Percentiles rank a stretch among this genome's conserved stretches.
Evolutionary conservation across 495 filamentous ascomycete species (phyloP).

Genomic region (Aspergillus panamensis): DNA sequence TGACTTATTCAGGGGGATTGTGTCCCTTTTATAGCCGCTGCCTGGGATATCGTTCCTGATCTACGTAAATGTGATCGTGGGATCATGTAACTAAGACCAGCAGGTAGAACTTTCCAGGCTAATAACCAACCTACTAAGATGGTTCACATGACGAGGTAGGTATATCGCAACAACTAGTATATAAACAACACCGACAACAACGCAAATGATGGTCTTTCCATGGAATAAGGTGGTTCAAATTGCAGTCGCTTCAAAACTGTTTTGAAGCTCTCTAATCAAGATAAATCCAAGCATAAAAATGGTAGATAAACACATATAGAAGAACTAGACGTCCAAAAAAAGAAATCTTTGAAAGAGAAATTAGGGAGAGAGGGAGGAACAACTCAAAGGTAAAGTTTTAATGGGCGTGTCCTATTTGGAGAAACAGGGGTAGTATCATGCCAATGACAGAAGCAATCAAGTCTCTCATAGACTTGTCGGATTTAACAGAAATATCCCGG

Average conservation of each 20-base stretch:
- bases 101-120: background rate
- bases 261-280: background rate
- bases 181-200: background rate
- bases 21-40: conserved; percentile 21
- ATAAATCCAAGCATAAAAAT: background rate
- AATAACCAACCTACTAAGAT: no score
- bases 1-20: background rate
- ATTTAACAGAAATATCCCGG: conserved; percentile 36
- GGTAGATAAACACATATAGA: background rate
- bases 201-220: no score
- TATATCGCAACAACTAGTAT: background rate
- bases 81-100: conserved; percentile 34
- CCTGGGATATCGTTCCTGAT: conserved; percentile 3
- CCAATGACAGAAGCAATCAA: conserved; percentile 76
- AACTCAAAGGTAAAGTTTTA: conserved; percentile 34
- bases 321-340: background rate
- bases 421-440: conserved; percentile 85
- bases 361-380: background rate
- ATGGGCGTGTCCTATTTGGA: conserved; percentile 88
- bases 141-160: background rate
- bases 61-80: conserved; percentile 38
- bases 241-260: background rate
- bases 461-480: conserved; percentile 46
- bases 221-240: background rate
- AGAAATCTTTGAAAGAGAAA: background rate